A percentile compares a stretch with the other conserved stretches of the same genome.
Evolutionary conservation across 2,329 filamentous ascomycete species (phyloP).

Genomic region (Fusarium sp.): DNA sequence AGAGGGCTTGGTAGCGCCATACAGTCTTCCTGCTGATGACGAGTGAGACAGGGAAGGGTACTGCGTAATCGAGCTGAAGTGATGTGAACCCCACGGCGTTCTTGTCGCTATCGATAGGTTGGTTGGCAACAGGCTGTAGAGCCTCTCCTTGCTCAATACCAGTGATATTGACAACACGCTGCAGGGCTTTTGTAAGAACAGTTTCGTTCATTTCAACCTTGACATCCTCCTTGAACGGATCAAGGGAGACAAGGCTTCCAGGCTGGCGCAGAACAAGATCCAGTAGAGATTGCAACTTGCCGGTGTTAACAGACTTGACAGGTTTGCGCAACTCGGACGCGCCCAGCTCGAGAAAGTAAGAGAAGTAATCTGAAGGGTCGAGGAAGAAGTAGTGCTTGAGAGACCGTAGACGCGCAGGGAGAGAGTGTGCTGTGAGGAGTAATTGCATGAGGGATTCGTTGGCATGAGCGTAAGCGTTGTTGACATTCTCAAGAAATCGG

Average conservation of each 20-base stretch:
- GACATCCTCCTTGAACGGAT: constrained; percentile 98
- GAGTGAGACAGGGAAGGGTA: constrained; percentile 94
- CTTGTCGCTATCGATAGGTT: constrained; percentile 81
- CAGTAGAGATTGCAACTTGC: constrained; percentile 94
- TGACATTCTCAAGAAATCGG: constrained; percentile 95
- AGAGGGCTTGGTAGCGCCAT: constrained; percentile 95
- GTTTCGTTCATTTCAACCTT: constrained; percentile 98
- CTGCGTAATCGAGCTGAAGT: constrained; percentile 91
- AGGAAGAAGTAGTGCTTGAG: constrained; percentile 99
- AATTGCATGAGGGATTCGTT: constrained; percentile 94
- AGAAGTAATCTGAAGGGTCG: constrained; percentile 97
- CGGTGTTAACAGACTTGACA: constrained; percentile 87
- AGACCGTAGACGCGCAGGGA: constrained; percentile 87
- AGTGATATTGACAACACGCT: constrained; percentile 96
- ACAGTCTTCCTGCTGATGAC: constrained; percentile 97
- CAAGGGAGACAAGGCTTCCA: constrained; percentile 90
- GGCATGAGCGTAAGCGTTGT: constrained; percentile 92
- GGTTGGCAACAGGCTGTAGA: constrained; percentile 77
- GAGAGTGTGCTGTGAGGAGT: constrained; percentile 89
- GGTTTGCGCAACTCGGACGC: constrained; percentile 91
- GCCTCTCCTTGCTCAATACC: constrained; percentile 92
- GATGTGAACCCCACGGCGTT: constrained; percentile 92
- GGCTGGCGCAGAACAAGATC: constrained; percentile 97
- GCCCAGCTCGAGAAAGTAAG: constrained; percentile 94
- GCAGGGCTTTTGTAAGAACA: constrained; percentile 90